Evolutionary conservation across 2,329 filamentous ascomycete species (phyloP).

Genomic region (Talaromyces sp.): DNA sequence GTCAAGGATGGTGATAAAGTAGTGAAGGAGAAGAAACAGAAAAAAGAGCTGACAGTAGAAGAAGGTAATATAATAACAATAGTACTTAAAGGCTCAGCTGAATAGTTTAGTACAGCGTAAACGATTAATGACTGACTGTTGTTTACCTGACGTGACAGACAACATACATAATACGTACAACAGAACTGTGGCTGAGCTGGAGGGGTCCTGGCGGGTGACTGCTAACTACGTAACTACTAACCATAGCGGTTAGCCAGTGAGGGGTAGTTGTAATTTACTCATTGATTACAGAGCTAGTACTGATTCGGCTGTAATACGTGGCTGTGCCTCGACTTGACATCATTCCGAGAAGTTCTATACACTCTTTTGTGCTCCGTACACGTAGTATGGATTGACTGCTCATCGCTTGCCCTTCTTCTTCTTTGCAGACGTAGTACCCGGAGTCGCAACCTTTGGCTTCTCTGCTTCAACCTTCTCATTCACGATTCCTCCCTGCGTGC

Average conservation of each 20-base stretch:
- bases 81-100: background rate
- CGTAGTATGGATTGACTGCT: background rate
- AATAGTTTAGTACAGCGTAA: too few relatives aligned
- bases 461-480: slow-evolving; percentile 62
- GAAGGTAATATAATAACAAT: background rate
- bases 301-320: background rate
- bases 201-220: background rate
- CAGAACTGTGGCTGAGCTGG: background rate
- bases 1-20: background rate
- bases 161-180: too few relatives aligned
- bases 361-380: background rate
- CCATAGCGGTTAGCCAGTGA: background rate
- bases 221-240: too few relatives aligned
- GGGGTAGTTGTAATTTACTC: background rate
- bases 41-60: background rate
- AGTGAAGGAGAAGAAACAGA: background rate
- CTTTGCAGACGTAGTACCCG: slow-evolving; percentile 43
- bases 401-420: slow-evolving; percentile 52
- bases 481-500: slow-evolving; percentile 81
- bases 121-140: background rate
- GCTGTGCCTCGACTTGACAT: slow-evolving; percentile 2
- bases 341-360: background rate
- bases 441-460: slow-evolving; percentile 25
- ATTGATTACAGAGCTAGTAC: slow-evolving; percentile 1
- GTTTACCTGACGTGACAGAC: background rate